phyloP scores from a whole-genome alignment of 495 filamentous ascomycete species.

The Penicillium taxi region DNA sequence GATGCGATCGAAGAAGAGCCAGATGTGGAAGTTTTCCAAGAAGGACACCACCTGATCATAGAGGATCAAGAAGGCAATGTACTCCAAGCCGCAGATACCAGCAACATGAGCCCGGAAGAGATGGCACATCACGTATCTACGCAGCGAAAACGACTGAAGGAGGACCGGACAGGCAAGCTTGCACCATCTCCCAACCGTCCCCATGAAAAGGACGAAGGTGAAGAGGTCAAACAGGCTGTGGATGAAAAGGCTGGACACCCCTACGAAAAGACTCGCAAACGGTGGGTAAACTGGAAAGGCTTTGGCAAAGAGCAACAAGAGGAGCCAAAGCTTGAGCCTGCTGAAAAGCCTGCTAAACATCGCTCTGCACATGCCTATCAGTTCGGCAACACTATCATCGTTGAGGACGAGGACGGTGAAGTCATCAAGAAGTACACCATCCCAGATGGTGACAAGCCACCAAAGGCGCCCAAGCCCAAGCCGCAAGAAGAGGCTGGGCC shows the following conservation, averaged over 20 bases:
- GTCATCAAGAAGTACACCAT: constrained; percentile 96
- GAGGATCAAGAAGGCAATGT: constrained; percentile 90
- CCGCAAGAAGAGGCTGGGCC: constrained; percentile 18
- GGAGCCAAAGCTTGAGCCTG: constrained; percentile 11
- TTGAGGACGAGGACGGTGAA: constrained; percentile 95
- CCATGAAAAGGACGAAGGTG: constrained; percentile 39
- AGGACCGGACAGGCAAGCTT: constrained; percentile 41
- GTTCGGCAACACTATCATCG: constrained; percentile 94
- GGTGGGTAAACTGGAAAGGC: constrained; percentile 36
- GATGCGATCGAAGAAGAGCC: constrained; percentile 32
- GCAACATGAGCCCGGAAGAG: constrained; percentile 34
- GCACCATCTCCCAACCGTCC: constrained; percentile 35
- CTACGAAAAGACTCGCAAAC: constrained; percentile 25
- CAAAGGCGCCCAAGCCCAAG: constrained; percentile 9
- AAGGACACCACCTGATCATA: constrained; percentile 73
- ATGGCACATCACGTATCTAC: constrained; percentile 48
- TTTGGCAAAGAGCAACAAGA: constrained; percentile 15
- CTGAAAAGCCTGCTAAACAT: constrained; percentile 18
- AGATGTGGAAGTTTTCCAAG: constrained; percentile 62
- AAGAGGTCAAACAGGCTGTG: constrained; percentile 31
- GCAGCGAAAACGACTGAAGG: constrained; percentile 52
- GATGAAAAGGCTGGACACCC: constrained; percentile 26
- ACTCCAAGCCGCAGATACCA: constrained; percentile 45
- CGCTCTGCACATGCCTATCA: constrained; percentile 85
- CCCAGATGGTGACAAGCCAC: constrained; percentile 36